Base-by-base conservation (phyloP, 2,329 filamentous ascomycete genomes). In the Fonsecaea monophora region DNA sequence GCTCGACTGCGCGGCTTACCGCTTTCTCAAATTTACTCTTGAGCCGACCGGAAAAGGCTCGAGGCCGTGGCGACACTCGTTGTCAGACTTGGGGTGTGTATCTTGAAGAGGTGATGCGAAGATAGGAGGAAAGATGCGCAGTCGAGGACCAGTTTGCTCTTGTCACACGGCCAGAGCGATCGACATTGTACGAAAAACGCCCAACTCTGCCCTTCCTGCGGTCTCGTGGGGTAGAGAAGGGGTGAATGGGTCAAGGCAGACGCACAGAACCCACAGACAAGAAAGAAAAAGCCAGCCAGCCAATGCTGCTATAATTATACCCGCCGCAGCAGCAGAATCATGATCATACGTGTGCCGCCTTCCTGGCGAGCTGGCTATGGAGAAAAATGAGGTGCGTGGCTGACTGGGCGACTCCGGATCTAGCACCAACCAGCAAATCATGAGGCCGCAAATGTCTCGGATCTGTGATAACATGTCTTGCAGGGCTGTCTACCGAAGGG, bases 401-500 rank as follows among this genome's bases (percentile, higher is more conserved):
- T 67, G 65, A 61, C 53, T 40, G 32, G 21, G 37, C 30, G 54
- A 56, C 38, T 66, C 66, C 66, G 66, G 66, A 65, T 64, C 66
- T 68, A 68, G 42, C 53, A 60, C 53, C 60, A 58, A 54, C 37
- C 66, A 53, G 40, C 66, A 56, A 66, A 68, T 68, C 66, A 68
- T 64, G 62, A 48, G 34, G 21, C 59, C 34, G 45, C 40, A 38
- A 63, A 66, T 66, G 63, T 68, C 66, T 68, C 66, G 66, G 62
- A 65, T 64, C 53, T 55, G 6, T 48, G 60, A 62, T 61, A 60
- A 42, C 35, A 7, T n/a, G 18, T 15, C 9, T 34, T 48, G 40
- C 42, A 34, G 40, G 48, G 64, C 59, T 60, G 59, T 61, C 42
- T 50, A 50, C 21, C 0, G n/a, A 45, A n/a, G n/a, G n/a, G 40